Percentiles rank a stretch among this genome's conserved stretches.
Conservation (phyloP, 2,329 filamentous ascomycete genomes). For the Geosmithia flava region DNA sequence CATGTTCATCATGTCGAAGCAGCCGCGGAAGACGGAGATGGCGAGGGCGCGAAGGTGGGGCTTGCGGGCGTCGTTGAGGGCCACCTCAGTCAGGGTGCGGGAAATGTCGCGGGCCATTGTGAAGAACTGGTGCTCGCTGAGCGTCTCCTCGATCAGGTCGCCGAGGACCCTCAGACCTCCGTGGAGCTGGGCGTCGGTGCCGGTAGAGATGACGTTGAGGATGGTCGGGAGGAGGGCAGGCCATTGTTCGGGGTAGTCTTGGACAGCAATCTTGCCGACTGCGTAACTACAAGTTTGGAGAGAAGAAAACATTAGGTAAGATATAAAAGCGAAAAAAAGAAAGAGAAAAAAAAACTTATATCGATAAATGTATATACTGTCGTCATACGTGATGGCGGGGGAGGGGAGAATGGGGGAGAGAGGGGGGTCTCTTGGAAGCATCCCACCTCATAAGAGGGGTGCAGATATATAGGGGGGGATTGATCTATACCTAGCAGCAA, state of each 20-base stretch:
- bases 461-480: not conserved
- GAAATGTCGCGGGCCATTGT: conserved; percentile 76
- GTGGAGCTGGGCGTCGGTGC: conserved; percentile 70
- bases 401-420: too few species aligned
- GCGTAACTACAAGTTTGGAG: conserved; percentile 36
- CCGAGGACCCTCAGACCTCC: conserved; percentile 78
- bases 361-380: not conserved
- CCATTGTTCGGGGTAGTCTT: conserved; percentile 93
- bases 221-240: conserved; percentile 75
- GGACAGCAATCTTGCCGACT: conserved; percentile 86
- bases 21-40: conserved; percentile 79
- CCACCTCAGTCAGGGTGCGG: conserved; percentile 70
- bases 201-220: conserved; percentile 63
- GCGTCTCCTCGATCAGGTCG: conserved; percentile 84
- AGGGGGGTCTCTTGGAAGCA: too few species aligned
- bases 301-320: not conserved
- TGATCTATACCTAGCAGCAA: conserved; percentile 72
- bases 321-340: too few species aligned
- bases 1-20: conserved; percentile 93
- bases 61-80: conserved; percentile 62
- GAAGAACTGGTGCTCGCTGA: conserved; percentile 94
- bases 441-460: not conserved
- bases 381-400: too few species aligned
- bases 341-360: too few species aligned
- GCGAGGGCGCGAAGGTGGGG: conserved; percentile 70